A percentile compares a stretch with the other conserved stretches of the same genome.
Conservation (phyloP, 495 filamentous ascomycete genomes). For the Penicillium nucicola region DNA sequence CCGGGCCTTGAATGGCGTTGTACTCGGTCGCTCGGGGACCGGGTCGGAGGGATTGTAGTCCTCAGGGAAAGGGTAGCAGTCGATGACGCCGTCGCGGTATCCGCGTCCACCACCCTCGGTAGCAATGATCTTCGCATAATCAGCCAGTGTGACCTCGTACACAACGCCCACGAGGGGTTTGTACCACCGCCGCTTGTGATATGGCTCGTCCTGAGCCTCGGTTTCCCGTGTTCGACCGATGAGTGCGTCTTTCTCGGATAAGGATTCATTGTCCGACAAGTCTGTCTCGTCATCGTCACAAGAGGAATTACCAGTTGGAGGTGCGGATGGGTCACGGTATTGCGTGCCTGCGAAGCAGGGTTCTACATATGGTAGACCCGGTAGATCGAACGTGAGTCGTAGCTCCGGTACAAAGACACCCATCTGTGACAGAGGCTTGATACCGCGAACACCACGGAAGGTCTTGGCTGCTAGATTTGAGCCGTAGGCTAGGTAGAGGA, state of each 20-base stretch:
- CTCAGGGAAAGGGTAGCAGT: constrained; percentile 64
- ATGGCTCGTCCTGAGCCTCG: constrained; percentile 12
- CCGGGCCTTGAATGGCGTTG: constrained; percentile 51
- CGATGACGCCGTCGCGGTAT: constrained; percentile 79
- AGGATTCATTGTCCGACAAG: constrained; percentile 9
- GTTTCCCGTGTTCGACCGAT: constrained; percentile 10
- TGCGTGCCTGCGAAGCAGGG: constrained; percentile 88
- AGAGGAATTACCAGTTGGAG: constrained; percentile 3
- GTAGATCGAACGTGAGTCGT: constrained; percentile 76
- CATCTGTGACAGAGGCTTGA: constrained; percentile 72
- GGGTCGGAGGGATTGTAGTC: constrained; percentile 31
- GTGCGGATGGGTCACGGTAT: constrained; percentile 43
- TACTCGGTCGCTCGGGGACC: constrained; percentile 38
- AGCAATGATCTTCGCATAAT: constrained; percentile 82
- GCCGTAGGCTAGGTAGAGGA: constrained; percentile 93
- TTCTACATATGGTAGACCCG: constrained; percentile 82
- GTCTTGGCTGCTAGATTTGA: constrained; percentile 78
- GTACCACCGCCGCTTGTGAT: constrained; percentile 58
- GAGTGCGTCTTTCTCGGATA: constrained; percentile 33
- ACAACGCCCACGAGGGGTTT: constrained; percentile 88
- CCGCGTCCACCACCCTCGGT: constrained; percentile 83
- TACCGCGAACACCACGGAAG: constrained; percentile 71
- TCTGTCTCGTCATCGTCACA: constrained; percentile 9
- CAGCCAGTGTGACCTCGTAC: constrained; percentile 80
- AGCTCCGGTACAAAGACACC: constrained; percentile 79